Evolutionary conservation across 805 yeast species (phyloP), one percentile per base, ranked within the genome.

Genomic region (Candida xyloterini): DNA sequence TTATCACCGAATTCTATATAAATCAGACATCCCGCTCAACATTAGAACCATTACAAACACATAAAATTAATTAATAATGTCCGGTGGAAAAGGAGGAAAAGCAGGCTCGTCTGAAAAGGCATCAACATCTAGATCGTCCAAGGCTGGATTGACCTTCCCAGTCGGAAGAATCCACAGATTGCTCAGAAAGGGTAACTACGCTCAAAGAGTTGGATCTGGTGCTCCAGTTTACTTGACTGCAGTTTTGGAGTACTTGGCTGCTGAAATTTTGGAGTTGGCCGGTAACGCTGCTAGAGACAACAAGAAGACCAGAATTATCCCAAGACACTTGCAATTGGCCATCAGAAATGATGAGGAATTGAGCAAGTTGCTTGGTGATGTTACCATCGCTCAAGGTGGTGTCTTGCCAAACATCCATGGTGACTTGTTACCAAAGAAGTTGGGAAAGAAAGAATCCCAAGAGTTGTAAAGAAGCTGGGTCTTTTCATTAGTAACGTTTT

Each of bases 121-220:
- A 60, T 84, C 97, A 65, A 93, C 93, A 75, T 85, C 97, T 38
- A 88, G 98, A 82, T 91, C 98, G 57, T 83, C 96, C 51, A 91
- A 89, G 78, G 97, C 98, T 65, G 98, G 97, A 70, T 81, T 91
- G 65, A 87, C 95, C 60, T 91, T 91, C 95, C 98, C 98, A 75
- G 98, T 91, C 56, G 98, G 98, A 71, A 90, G 98, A 82, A 93
- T 91, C 58, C 96, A 91, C 78, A 83, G 97, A 76, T 78, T 90
- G 58, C 74, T 91, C 63, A 87, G 95, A 81, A 88, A 84, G 74
- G 96, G 96, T 68, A 87, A 90, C 83, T 87, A 91, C 76, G 95
- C 97, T 63, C 95, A 90, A 76, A 84, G 98, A 77, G 84, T 91
- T 59, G 97, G 98, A 80, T 89, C 97, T 54, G 96, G 96, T 81